phyloP scores from a whole-genome alignment of 306 rosid genomes.

The Acacia crassicarpa region DNA sequence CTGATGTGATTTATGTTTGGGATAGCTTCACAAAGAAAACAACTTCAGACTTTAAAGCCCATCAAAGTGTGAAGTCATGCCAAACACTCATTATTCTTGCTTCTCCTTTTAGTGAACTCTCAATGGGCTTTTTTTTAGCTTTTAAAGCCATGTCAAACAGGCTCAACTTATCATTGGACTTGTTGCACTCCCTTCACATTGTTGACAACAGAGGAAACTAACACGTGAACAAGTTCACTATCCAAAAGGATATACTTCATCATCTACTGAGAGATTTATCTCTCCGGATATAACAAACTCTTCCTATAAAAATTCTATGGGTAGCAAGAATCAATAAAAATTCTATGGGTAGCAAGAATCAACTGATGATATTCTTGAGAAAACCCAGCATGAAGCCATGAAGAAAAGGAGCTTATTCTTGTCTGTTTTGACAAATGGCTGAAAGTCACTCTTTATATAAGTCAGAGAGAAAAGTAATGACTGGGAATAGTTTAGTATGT shows the following conservation, averaged over 20 bases:
- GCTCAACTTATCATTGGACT: too few species aligned
- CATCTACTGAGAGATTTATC: not conserved
- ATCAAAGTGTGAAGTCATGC: too few species aligned
- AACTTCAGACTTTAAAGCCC: too few species aligned
- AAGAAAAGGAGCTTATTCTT: not conserved
- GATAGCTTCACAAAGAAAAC: too few species aligned
- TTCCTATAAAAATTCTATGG: not conserved
- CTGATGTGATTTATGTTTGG: too few species aligned
- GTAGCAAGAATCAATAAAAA: too few species aligned
- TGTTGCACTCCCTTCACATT: not conserved
- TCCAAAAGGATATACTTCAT: not conserved
- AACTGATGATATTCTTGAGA: not conserved
- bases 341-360: not conserved
- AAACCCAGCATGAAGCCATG: not conserved
- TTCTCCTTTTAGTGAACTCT: too few species aligned
- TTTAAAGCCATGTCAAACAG: too few species aligned
- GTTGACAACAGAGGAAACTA: not conserved
- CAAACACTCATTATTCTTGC: too few species aligned
- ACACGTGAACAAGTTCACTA: not conserved
- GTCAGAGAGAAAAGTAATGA: too few species aligned
- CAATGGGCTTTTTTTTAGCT: too few species aligned
- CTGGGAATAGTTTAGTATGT: too few species aligned
- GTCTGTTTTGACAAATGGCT: not conserved
- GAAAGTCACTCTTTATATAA: not conserved
- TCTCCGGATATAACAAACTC: not conserved